Evolutionary conservation across 1,284 basidiomycete species (phyloP), one percentile per base, ranked within the genome.

Genomic region (Pseudozyma pruni): DNA sequence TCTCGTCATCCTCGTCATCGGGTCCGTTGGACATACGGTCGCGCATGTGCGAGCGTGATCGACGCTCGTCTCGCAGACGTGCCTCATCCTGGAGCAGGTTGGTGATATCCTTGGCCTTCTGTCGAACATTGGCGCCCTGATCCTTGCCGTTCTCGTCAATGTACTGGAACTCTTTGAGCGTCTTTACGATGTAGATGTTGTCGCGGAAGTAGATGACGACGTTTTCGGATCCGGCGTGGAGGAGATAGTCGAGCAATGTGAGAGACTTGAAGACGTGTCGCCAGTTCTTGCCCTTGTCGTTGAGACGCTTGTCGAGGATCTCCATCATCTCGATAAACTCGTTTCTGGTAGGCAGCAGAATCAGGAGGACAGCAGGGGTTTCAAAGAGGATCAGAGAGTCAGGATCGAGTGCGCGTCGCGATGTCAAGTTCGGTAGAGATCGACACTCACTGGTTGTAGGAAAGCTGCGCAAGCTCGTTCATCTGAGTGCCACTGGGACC

Each of bases 251-350:
- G 43, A 99, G 89, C 10, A 99, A 87, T 0, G 94, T 98, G 52
- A 99, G 87, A 45, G 93, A 92, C 91, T 99, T 98, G 89, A 98
- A 98, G 63, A 98, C 96, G 86, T 99, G 96, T 48, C 95, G 87
- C 96, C 96, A 99, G 82, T 98, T 98, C 89, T 98, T 98, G 37
- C 96, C 96, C 86, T 98, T 98, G 86, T 99, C 96, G 80, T 98
- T 98, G 75, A 99, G 85, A 47, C 96, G 89, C 85, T 98, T 98
- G 85, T 99, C 96, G 63, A 99, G 87, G 92, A 98, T 98, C 86
- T 99, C 96, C 94, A 99, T 98, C 80, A 98, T 94, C 85, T 99
- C 96, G 29, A 98, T 93, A 84, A 99, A 98, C 82, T 98, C 94
- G 74, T 90, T 91, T 84, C 93, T 96, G 66, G 6, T n/a, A n/a